Evolutionary conservation across 106 monocot genomes (phyloP).

Genomic region (Posidonia australis): DNA sequence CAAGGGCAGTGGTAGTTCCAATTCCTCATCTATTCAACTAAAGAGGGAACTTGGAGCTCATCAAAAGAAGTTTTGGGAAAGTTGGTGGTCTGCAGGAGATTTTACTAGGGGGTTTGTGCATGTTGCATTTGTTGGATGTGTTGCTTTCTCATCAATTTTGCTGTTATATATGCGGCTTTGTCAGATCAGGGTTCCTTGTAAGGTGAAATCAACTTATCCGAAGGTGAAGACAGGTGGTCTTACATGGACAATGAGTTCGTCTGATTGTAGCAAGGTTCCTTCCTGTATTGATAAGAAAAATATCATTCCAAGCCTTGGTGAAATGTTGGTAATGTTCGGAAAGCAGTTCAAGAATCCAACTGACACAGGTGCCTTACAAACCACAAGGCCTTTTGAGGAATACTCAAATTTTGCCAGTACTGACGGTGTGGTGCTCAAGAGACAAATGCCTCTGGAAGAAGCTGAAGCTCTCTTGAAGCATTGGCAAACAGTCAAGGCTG

Average conservation of each 20-base stretch:
- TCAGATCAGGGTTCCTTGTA: slow-evolving; percentile 15
- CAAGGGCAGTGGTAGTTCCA: slow-evolving; percentile 16
- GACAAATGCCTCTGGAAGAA: slow-evolving; percentile 57
- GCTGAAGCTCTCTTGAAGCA: slow-evolving; percentile 70
- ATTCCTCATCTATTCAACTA: slow-evolving; percentile 24
- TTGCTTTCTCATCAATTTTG: slow-evolving; percentile 35
- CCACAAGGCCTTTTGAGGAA: slow-evolving; percentile 16
- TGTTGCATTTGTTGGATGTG: slow-evolving; percentile 38
- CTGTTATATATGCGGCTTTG: slow-evolving; percentile 29
- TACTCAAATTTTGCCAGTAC: slow-evolving; percentile 16
- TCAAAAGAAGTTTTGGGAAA: slow-evolving; percentile 25
- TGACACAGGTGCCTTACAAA: slow-evolving; percentile 9
- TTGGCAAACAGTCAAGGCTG: slow-evolving; percentile 87
- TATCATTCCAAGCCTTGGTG: slow-evolving; percentile 22
- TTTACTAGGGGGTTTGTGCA: slow-evolving; percentile 26
- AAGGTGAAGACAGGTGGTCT: slow-evolving; percentile 7
- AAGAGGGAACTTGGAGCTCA: slow-evolving; percentile 42
- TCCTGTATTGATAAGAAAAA: slow-evolving; percentile 9
- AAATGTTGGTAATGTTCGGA: slow-evolving; percentile 24
- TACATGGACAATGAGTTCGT: slow-evolving; percentile 9
- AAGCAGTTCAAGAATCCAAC: slow-evolving; percentile 22
- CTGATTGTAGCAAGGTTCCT: slow-evolving; percentile 6
- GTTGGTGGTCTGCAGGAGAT: slow-evolving; percentile 25
- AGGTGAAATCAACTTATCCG: slow-evolving; percentile 9
- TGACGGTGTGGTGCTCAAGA: slow-evolving; percentile 15